Evolutionary conservation across 2,329 filamentous ascomycete genomes (phyloP).

Genomic region (Zymoseptoria brevis): DNA sequence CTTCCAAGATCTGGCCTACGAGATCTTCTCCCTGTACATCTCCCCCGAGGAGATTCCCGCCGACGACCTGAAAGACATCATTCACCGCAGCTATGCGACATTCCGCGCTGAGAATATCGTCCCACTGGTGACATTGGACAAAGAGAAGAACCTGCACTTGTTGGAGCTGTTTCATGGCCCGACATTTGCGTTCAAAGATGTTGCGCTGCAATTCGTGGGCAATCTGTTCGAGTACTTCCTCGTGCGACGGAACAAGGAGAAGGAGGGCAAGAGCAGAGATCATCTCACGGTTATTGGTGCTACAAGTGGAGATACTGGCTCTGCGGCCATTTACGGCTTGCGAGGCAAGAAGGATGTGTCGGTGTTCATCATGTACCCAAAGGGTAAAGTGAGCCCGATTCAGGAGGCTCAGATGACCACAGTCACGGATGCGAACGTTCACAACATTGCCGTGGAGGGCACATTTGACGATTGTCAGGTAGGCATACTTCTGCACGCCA

Average conservation of each 20-base stretch:
- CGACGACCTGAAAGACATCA: slow-evolving; percentile 72
- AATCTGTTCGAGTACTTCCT: slow-evolving; percentile 92
- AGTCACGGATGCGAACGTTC: slow-evolving; percentile 79
- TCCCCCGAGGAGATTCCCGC: slow-evolving; percentile 73
- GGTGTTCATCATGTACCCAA: slow-evolving; percentile 88
- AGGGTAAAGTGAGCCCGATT: slow-evolving; percentile 81
- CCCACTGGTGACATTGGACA: slow-evolving; percentile 68
- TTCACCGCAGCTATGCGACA: slow-evolving; percentile 77
- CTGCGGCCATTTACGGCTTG: slow-evolving; percentile 90
- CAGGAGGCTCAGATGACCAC: slow-evolving; percentile 98
- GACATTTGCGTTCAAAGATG: slow-evolving; percentile 93
- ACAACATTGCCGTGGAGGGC: slow-evolving; percentile 81
- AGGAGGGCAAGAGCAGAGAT: slow-evolving; percentile 56
- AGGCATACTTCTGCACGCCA: slow-evolving; percentile 4
- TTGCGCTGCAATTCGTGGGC: slow-evolving; percentile 87
- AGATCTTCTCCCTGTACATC: slow-evolving; percentile 83
- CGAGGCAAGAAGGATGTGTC: slow-evolving; percentile 94
- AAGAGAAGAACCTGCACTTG: slow-evolving; percentile 65
- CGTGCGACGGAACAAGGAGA: slow-evolving; percentile 62
- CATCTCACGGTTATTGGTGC: slow-evolving; percentile 81
- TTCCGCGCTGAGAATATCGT: slow-evolving; percentile 75
- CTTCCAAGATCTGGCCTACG: slow-evolving; percentile 73
- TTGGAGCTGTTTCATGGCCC: slow-evolving; percentile 95
- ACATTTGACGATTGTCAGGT: slow-evolving; percentile 95
- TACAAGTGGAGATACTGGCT: slow-evolving; percentile 83